A percentile compares a stretch with the other conserved stretches of the same genome.
phyloP scores from a whole-genome alignment of 2,329 filamentous ascomycete species.

The Westerdykella ornata region DNA sequence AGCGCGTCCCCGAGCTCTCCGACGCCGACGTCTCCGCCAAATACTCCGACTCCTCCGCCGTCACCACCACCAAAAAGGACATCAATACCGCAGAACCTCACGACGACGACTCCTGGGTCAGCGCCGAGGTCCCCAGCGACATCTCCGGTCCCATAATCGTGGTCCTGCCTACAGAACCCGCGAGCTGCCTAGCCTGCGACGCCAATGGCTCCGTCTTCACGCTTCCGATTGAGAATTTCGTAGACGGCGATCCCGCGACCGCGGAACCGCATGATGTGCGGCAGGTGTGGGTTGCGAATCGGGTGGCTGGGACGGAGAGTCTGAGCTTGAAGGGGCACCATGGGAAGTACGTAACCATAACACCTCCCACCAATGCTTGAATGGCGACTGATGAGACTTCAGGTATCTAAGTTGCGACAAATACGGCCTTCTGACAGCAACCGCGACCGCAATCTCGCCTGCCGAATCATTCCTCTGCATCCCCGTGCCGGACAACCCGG shows the following conservation, averaged over 20 bases:
- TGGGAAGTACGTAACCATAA: constrained; percentile 53
- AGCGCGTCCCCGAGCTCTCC: constrained; percentile 56
- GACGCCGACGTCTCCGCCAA: constrained; percentile 33
- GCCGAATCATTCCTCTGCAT: constrained; percentile 76
- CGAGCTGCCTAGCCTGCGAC: constrained; percentile 76
- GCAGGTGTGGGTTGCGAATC: constrained; percentile 89
- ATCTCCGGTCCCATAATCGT: constrained; percentile 76
- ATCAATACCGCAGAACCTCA: constrained; percentile 40
- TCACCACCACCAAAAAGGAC: constrained; percentile 24
- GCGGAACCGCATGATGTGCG: constrained; percentile 93
- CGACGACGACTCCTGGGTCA: constrained; percentile 86
- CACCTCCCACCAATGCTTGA: background rate
- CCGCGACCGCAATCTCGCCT: constrained; percentile 71
- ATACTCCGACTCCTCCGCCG: constrained; percentile 6
- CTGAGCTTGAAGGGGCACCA: constrained; percentile 87
- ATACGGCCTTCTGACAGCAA: constrained; percentile 69
- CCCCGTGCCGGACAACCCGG: constrained; percentile 55
- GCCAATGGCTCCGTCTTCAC: constrained; percentile 80
- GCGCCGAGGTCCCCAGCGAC: constrained; percentile 66
- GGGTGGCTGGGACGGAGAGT: constrained; percentile 71
- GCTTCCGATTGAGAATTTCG: constrained; percentile 74
- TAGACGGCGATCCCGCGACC: constrained; percentile 72
- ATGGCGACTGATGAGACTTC: background rate
- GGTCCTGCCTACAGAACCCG: constrained; percentile 67
- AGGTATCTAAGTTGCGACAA: constrained; percentile 85